Base-by-base conservation (phyloP, 345 rosid species). In the Chamaenerion angustifolium region DNA sequence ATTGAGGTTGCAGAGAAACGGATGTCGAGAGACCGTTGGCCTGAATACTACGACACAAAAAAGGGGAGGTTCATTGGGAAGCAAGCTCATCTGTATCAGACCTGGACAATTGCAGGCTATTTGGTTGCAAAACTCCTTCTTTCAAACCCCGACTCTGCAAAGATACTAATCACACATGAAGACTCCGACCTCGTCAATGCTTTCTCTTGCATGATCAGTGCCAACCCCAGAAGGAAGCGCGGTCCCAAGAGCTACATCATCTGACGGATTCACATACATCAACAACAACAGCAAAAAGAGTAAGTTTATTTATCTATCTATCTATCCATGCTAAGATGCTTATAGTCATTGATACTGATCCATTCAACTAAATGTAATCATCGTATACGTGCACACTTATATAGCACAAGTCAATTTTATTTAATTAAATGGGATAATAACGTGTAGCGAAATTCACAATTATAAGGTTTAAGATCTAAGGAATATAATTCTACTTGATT, bases 1-100 rank as follows among this genome's bases (percentile, higher is more conserved):
- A 58, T 74, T 1, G 62, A 61, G 23, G 52, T 68, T 51, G 71
- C 75, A 0, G 83, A 77, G 68, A 68, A 54, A 52, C 66, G 59
- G 49, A 42, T 77, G 51, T 60, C 69, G 4, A 18, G 51, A n/a
- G 76, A 77, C 58, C 62, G 71, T 41, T 77, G 83, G 79, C 75
- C 83, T 4, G 79, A 77, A 58, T 73, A 74, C 58, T 74, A 74
- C 40, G 83, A 73, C 63, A 77, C 83, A 10, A 74, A 66, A 54
- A 64, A 52, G 58, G 79, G 57, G 16, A 64, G 72, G 58, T 77
- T 70, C 67, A 68, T 73, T 1, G 78, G 82, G 40, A 73, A 71
- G 58, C 75, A 74, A 56, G 55, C 79, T 6, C 67, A 12, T 21
- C 57, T 71, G 43, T 68, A 19, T 59, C 82, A 77, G 71, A 77